A percentile compares a stretch with the other conserved stretches of the same genome.
These are phyloP conservation scores for Pholiota molesta DNA, from an alignment of 768 basidiomycete species.

Conservation along the genomic window DNA sequence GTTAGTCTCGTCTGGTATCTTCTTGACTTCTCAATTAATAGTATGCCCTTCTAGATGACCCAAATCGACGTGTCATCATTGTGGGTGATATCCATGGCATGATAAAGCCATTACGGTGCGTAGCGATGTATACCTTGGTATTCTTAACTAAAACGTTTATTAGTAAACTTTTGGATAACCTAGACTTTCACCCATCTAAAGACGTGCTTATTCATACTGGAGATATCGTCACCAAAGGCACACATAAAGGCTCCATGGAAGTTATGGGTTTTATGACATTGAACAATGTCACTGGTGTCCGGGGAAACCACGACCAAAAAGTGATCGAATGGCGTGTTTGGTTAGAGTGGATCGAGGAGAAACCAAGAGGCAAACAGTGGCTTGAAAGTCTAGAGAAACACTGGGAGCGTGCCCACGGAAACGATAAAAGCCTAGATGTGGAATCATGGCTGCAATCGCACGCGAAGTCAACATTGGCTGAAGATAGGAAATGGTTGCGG, in stretches of 20 bases:
- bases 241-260: slow-evolving; percentile 58
- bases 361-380: slow-evolving; percentile 56
- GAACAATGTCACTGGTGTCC: slow-evolving; percentile 73
- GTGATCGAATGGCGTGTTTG: slow-evolving; percentile 90
- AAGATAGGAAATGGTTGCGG: slow-evolving; percentile 44
- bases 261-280: slow-evolving; percentile 67
- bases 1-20: slow-evolving; percentile 32
- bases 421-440: slow-evolving; percentile 13
- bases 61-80: slow-evolving; percentile 63
- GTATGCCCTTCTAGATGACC: slow-evolving; percentile 42
- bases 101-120: slow-evolving; percentile 67
- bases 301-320: slow-evolving; percentile 94
- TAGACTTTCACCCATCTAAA: slow-evolving; percentile 58
- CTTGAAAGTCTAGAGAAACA: slow-evolving; percentile 48
- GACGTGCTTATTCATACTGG: slow-evolving; percentile 85
- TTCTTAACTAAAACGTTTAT: neutral
- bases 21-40: neutral
- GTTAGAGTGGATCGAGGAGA: slow-evolving; percentile 73
- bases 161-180: slow-evolving; percentile 63
- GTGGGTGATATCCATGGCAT: slow-evolving; percentile 93
- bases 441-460: slow-evolving; percentile 21
- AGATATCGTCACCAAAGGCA: slow-evolving; percentile 78
- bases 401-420: slow-evolving; percentile 39
- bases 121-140: slow-evolving; percentile 6
- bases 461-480: slow-evolving; percentile 12